phyloP scores from a whole-genome alignment of 1,284 basidiomycete species.

The Apiotrichum montevideense region DNA sequence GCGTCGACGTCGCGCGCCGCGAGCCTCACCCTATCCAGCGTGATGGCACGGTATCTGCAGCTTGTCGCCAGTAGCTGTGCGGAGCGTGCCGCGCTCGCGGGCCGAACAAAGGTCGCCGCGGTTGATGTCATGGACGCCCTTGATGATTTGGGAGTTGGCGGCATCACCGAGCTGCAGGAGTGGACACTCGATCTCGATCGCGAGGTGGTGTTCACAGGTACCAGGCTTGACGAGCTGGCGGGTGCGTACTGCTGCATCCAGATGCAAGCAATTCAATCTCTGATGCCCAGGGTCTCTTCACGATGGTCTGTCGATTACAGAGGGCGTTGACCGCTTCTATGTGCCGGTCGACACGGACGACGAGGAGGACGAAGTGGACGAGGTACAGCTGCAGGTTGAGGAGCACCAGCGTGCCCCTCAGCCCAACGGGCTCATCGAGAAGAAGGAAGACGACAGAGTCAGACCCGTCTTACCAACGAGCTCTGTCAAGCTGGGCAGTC shows the following conservation, averaged over 20 bases:
- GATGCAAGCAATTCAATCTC: background rate
- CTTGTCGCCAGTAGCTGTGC: constrained; percentile 33
- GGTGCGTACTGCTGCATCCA: constrained; percentile 14
- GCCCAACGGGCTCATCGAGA: too few species aligned
- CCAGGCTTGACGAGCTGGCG: constrained; percentile 22
- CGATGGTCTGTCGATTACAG: constrained; percentile 23
- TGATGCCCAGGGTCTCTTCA: constrained; percentile 20
- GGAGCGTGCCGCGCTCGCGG: constrained; percentile 34
- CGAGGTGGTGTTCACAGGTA: constrained; percentile 23
- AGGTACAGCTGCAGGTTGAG: background rate
- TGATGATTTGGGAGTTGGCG: constrained; percentile 33
- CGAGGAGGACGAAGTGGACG: constrained; percentile 12
- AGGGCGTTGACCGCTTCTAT: constrained; percentile 24
- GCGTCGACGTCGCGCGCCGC: constrained; percentile 41
- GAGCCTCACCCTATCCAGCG: constrained; percentile 33
- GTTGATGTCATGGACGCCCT: constrained; percentile 37
- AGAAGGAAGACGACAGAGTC: too few species aligned
- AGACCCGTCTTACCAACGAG: too few species aligned
- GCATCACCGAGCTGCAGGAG: constrained; percentile 33
- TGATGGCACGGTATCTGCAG: constrained; percentile 31
- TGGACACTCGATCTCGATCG: constrained; percentile 28
- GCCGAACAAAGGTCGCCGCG: constrained; percentile 36
- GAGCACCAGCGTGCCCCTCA: too few species aligned
- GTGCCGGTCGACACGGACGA: constrained; percentile 19
- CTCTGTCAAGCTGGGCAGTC: too few species aligned